phyloP scores from a whole-genome alignment of 129 eudicot genomes.

The sunflower (Helianthus annuus) region HanXRQr2.0-SUNRISE NC_035433.2:88413801-88414300 shows the following conservation, averaged over 20 bases:
- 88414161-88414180: conserved; percentile 91
- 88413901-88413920: too few species aligned
- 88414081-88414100: background rate
- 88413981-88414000: too few species aligned
- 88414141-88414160: conserved; percentile 99
- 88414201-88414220: conserved; percentile 77
- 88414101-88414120: background rate
- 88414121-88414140: conserved; percentile 84
- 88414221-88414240: conserved; percentile 87
- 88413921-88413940: too few species aligned
- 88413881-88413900: too few species aligned
- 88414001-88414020: too few species aligned
- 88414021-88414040: background rate
- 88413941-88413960: too few species aligned
- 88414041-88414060: background rate
- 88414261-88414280: conserved; percentile 85
- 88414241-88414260: conserved; percentile 70
- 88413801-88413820: too few species aligned
- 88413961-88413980: too few species aligned
- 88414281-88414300: conserved; percentile 60
- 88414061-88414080: background rate
- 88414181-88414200: conserved; percentile 79
- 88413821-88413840: too few species aligned
- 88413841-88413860: too few species aligned
- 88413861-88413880: too few species aligned